Conservation (phyloP, 1,139 yeast species). For the Tardiomyces blankii region DNA sequence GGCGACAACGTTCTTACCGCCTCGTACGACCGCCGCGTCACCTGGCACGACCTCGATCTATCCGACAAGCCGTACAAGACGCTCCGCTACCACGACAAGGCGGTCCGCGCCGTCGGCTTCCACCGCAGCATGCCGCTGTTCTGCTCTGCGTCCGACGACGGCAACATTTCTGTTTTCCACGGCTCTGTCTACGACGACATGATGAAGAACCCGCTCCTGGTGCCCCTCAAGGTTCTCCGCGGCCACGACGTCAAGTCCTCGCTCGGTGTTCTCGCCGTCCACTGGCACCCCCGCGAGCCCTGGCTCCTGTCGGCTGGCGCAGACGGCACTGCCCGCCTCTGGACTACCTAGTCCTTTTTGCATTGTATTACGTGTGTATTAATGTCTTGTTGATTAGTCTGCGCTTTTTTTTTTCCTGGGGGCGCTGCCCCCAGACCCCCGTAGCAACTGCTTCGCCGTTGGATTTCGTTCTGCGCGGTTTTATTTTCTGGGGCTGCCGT, state of each 20-base stretch:
- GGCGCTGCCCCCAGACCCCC: no score
- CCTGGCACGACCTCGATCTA: constrained; percentile 96
- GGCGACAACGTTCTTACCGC: constrained; percentile 93
- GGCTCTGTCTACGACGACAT: constrained; percentile 93
- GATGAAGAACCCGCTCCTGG: constrained; percentile 90
- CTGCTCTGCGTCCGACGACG: constrained; percentile 97
- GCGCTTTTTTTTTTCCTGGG: neutral
- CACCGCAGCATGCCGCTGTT: constrained; percentile 86
- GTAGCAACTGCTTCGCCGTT: neutral
- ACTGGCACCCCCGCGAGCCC: constrained; percentile 98
- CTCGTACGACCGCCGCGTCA: constrained; percentile 86
- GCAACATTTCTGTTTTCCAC: constrained; percentile 87
- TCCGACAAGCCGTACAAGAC: constrained; percentile 90
- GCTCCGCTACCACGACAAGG: constrained; percentile 86
- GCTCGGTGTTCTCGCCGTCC: constrained; percentile 79
- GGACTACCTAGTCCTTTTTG: constrained; percentile 61
- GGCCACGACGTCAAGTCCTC: constrained; percentile 81
- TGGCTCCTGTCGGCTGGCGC: constrained; percentile 99
- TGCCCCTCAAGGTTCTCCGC: constrained; percentile 85
- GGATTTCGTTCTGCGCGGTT: no score
- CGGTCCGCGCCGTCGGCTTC: constrained; percentile 79
- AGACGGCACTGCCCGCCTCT: constrained; percentile 88
- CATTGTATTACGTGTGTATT: neutral
- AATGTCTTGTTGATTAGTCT: neutral
- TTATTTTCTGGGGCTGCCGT: no score